Evolutionary conservation across 2,329 filamentous ascomycete species (phyloP), one percentile per base, ranked within the genome.

Genomic region (Botrytis pseudocinerea): DNA sequence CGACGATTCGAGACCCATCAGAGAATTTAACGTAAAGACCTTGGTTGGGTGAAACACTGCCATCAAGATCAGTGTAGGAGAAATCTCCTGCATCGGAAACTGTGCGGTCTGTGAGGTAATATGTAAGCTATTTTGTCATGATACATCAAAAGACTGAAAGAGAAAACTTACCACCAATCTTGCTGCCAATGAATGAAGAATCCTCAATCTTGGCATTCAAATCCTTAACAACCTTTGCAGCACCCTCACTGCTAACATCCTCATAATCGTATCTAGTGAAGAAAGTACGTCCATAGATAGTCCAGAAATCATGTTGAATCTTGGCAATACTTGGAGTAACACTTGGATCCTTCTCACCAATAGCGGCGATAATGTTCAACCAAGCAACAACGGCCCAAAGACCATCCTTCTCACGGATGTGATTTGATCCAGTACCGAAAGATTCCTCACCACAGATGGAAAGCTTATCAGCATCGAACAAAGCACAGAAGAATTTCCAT

Each of bases 191-290:
- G 79, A 98, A 98, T 74, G 83, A 85, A 69, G 87, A 82, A 78
- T 93, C 88, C 57, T 90, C 90, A 79, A 98, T 93, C 77, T 97
- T 88, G 76, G 91, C 90, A 79, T 91, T 88, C 80, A 99, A 87
- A 80, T 93, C 91, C 73, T 89, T 91, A 63, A 97, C 92, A 74
- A 99, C 91, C 85, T 97, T 95, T 85, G 92, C 93, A 76, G 96
- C 96, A 59, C 93, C 95, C 14, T 95, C 94, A 64, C 91, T 92
- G 85, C 97, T 94, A 77, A 97, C 94, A 78, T 97, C 90, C 85
- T 99, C 96, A 85, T 97, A 99, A 85, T 99, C 96, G 84, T 98
- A 98, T 76, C 96, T 93, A 61, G 96, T 99, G 89, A 99, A 99
- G 88, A 98, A 99, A 46, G 95, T 98, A 74, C 96, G 94, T 80